Base-by-base conservation (phyloP, 257 asterid genomes). In the Capsicum pubescens region DNA sequence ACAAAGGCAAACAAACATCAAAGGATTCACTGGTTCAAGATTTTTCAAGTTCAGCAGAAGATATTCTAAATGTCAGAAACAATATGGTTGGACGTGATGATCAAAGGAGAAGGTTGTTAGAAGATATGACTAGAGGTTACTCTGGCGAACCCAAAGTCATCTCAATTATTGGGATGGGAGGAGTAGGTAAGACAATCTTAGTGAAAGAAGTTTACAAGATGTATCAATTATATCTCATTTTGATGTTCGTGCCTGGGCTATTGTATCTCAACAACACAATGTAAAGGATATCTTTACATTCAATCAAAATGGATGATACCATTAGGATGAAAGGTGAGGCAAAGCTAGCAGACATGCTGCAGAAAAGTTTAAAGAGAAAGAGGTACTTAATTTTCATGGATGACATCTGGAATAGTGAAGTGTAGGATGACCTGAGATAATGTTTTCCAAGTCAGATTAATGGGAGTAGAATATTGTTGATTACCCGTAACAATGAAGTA, bases 381-480 rank as follows among this genome's bases (percentile, higher is more conserved):
- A 82, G 72, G 7, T 86, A 81, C 9, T 74, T 86, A 32, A 77
- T 86, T 39, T 72, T 86, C 2, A 2, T 86, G 86, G 88, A 86
- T 14, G 86, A 86, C 69, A 48, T 86, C 7, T 83, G 86, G 84
- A 52, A 8, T 5, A 64, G 1, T 14, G 19, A 48, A 8, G 74
- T 57, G 16, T 86, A 81, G 83, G n/a, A 74, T 32, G 86, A 52
- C 3, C 13, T 86, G 5, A n/a, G 52, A 14, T 4, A 7, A 39
- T 63, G 72, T 9, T 83, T 86, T 39, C 84, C 88, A 63, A 7
- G 79, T 1, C 82, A 83, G 13, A 6, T 10, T 13, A 85, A 72
- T 4, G 32, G 32, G 32, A 26, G 32, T 26, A 26, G 32, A 26
- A 26, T 26, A 26, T 26, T 26, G 32, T 26, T 26, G 32, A 26